Base-by-base conservation (phyloP, 768 basidiomycete genomes). In the Mycena alexandri region DNA sequence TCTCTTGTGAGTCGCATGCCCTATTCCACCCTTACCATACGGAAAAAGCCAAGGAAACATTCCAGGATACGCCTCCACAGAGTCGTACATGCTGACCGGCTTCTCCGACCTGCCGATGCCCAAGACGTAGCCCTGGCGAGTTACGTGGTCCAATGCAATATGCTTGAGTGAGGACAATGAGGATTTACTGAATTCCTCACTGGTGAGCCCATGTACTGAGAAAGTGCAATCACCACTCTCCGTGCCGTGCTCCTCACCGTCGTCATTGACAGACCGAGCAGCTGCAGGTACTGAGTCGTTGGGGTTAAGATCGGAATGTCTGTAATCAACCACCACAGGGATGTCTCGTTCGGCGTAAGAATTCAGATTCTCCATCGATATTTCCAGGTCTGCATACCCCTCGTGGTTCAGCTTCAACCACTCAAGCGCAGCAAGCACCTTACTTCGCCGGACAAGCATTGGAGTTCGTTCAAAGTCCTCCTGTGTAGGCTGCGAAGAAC, bases 321-420 rank as follows among this genome's bases (percentile, higher is more conserved):
- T 29, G 6, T 3, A 29, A 29, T 29, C 29, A 3, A 29, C 29
- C 29, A 6, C 6, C 6, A 29, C 63, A 16, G 73, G 77, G 19
- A 68, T 72, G 6, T 36, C 68, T 16, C 68, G 48, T 19, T 73
- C 62, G 21, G 75, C 70, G 63, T 80, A 78, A 16, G 57, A n/a
- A 3, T 52, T 21, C 6, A 78, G 65, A 55, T 29, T 75, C 10
- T 71, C 60, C n/a, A 69, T n/a, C 3, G 76, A 29, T 29, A 29
- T 29, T 29, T 29, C 29, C 6, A 29, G 6, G 6, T 29, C 29
- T 6, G 3, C 29, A 75, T 47, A 82, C 51, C 75, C 77, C 3
- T 33, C 8, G 61, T 82, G 78, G 57, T 81, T 82, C 6, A 77
- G 59, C 24, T 72, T 76, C 1, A 82, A 64, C 80, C 80, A 82